Base-by-base conservation (phyloP, 2,329 filamentous ascomycete genomes). In the Penicillium sp. region DNA sequence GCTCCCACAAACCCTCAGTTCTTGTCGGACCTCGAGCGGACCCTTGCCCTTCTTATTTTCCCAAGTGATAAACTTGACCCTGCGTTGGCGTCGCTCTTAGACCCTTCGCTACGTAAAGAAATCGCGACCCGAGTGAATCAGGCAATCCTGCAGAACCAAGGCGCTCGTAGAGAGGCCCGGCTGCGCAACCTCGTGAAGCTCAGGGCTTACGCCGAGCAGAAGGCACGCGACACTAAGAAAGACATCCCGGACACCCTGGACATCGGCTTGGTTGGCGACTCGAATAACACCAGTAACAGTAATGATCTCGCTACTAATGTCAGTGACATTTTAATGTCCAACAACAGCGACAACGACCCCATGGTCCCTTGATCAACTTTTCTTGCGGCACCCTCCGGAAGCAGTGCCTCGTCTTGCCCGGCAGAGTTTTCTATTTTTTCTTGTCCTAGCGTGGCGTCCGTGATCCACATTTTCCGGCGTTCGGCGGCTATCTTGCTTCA, bases 121-220 rank as follows among this genome's bases (percentile, higher is more conserved):
- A 92, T 97, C n/a, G 94, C 94, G 4, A 87, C 87, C 57, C 83
- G 84, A 63, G 94, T 99, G 50, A 99, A 99, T 70, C 87, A 92
- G 73, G 91, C 92, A 10, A 91, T 99, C 49, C 77, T 97, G 24
- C 80, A 84, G 52, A 86, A 83, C 47, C 88, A 92, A 69, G 87
- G 88, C 21, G 81, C 86, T 62, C 82, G 86, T 58, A 85, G 88
- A 57, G 91, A 96, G 71, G 89, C 92, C 11, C 89, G 90, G 24
- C 90, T 99, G 60, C 84, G 89, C 52, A 85, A 89, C 60, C 80
- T 99, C 3, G 86, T 96, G 39, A 87, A 88, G 67, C 83, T 96
- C 69, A 85, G 93, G 53, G 86, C 88, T 1, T 99, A 93, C 91
- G 88, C 91, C 9, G 93, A 97, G 73, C 67, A 75, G 40, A 77